Evolutionary conservation across 768 basidiomycete species (phyloP), one percentile per base, ranked within the genome.

Genomic region (Suillus tomentosus): DNA sequence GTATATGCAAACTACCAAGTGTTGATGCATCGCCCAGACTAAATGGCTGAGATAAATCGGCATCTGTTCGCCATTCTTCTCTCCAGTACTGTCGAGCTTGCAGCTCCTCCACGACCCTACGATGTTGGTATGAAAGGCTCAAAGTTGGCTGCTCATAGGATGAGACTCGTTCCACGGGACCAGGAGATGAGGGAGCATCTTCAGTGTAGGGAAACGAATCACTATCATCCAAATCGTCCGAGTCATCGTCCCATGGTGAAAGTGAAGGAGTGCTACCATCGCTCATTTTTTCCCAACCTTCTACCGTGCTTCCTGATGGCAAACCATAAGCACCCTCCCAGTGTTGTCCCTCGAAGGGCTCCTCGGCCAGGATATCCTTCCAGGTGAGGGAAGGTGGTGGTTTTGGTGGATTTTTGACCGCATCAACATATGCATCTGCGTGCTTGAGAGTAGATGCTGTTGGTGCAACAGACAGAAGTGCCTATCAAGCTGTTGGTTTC

Each of bases 261-360:
- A 91, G 80, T 1, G 89, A 90, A 0, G 88, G 85, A 1, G 87
- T 85, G 71, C 84, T 90, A 67, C 84, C 86, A 65, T 78, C 81
- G 45, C 83, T 84, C 60, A 78, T 78, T 50, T 75, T 76, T 53
- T 82, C 80, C 72, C 80, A 79, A 40, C 79, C 75, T 56, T 80
- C 77, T 8, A 79, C 72, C 1, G 79, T 80, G 62, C 76, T 78
- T 36, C 86, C 84, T n/a, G 79, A 73, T 34, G 84, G 82, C 31
- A 81, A 72, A 9, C 81, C 87, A 66, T 85, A 85, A n/a, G 84
- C 84, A 1, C 90, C 90, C 70, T 91, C 84, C 92, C 92, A 94
- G 69, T 94, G 92, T 65, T 94, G 87, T 17, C 90, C 93, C 74
- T 94, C 90, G 65, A 92, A 90, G 4, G 92, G 91, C 63, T 94